These are phyloP conservation scores for Candida silvicultrix DNA, from an alignment of 805 yeast genomes.

Conservation along the genomic window DNA sequence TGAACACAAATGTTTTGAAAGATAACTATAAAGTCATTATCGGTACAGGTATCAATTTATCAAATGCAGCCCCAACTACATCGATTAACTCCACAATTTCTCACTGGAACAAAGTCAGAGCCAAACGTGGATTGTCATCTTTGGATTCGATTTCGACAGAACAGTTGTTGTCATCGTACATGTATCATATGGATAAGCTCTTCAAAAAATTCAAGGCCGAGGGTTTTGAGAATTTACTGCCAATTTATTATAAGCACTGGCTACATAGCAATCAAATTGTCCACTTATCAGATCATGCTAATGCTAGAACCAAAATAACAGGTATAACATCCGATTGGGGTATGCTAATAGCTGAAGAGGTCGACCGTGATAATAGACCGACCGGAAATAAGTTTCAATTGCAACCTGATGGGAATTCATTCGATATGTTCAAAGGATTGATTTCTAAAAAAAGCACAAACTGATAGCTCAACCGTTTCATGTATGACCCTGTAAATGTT, in stretches of 20 bases:
- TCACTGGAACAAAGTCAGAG: conserved; percentile 49
- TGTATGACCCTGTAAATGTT: too few species aligned
- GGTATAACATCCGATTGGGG: conserved; percentile 90
- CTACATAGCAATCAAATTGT: conserved; percentile 74
- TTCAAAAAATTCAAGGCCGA: conserved; percentile 46
- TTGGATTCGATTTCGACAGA: conserved; percentile 31
- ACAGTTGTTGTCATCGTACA: conserved; percentile 56
- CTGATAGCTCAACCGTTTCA: background rate
- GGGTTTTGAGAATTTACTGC: conserved; percentile 66
- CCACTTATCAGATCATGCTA: conserved; percentile 48
- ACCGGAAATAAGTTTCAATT: conserved; percentile 59
- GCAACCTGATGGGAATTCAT: conserved; percentile 97
- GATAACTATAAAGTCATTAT: conserved; percentile 60
- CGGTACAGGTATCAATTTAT: conserved; percentile 85
- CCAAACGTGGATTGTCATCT: conserved; percentile 27
- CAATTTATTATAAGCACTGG: conserved; percentile 79
- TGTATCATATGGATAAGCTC: conserved; percentile 61
- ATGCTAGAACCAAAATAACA: conserved; percentile 52
- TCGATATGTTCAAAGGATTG: conserved; percentile 88
- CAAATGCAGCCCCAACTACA: conserved; percentile 86
- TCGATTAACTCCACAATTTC: conserved; percentile 71
- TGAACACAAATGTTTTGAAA: conserved; percentile 66
- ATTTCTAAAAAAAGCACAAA: conserved; percentile 49
- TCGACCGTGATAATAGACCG: conserved; percentile 35
- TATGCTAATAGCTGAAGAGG: conserved; percentile 67